These are phyloP conservation scores for Aureobasidium sp. DNA, from an alignment of 2,329 filamentous ascomycete genomes.

Conservation along the genomic window DNA sequence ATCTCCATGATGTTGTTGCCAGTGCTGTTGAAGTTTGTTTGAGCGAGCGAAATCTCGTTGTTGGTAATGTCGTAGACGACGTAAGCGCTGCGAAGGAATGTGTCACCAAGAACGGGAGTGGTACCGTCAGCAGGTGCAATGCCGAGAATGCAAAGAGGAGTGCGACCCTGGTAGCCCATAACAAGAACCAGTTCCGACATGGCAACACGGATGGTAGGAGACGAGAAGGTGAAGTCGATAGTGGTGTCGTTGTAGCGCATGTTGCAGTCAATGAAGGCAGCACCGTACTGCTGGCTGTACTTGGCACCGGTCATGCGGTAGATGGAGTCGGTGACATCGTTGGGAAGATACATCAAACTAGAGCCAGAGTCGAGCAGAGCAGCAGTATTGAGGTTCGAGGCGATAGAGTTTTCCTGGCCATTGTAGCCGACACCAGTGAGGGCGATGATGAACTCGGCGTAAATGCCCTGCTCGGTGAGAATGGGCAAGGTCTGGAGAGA, in stretches of 20 bases:
- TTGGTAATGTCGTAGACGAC: conserved; percentile 54
- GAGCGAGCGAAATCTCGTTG: conserved; percentile 53
- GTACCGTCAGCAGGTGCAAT: conserved; percentile 44
- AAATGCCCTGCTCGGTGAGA: conserved; percentile 38
- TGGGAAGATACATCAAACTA: conserved; percentile 62
- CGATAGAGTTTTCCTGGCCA: conserved; percentile 36
- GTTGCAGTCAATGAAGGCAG: conserved; percentile 47
- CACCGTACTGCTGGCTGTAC: conserved; percentile 34
- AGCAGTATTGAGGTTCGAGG: conserved; percentile 35
- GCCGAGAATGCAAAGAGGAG: conserved; percentile 39
- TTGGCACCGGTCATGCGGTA: conserved; percentile 34
- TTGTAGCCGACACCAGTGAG: conserved; percentile 40
- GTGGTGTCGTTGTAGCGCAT: conserved; percentile 41
- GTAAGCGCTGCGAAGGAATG: conserved; percentile 55
- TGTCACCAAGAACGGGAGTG: conserved; percentile 50
- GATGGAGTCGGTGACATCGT: conserved; percentile 44
- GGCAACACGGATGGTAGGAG: conserved; percentile 45
- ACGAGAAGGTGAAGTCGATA: conserved; percentile 51
- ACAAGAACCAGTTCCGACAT: conserved; percentile 50
- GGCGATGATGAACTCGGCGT: conserved; percentile 47
- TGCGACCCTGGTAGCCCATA: conserved; percentile 33
- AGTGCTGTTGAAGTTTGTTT: conserved; percentile 53
- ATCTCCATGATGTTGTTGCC: conserved; percentile 47
- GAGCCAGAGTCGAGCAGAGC: conserved; percentile 68
- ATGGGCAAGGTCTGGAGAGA: conserved; percentile 55